A percentile compares a stretch with the other conserved stretches of the same genome.
phyloP scores from a whole-genome alignment of 495 filamentous ascomycete genomes.

The Hypoxylon cercidicola region DNA sequence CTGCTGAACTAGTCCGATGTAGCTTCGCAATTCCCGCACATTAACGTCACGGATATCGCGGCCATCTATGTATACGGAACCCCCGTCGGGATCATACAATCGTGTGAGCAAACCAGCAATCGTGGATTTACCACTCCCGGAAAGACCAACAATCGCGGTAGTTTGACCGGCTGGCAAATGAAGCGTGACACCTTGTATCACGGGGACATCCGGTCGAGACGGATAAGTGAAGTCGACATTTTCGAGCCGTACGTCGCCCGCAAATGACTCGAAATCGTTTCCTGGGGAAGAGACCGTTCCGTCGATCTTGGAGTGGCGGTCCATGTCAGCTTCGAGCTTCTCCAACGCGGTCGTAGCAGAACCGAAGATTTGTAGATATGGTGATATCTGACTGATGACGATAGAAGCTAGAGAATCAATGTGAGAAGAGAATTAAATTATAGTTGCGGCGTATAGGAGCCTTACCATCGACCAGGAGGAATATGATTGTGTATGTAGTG shows the following conservation, averaged over 20 bases:
- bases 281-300: slow-evolving; percentile 50
- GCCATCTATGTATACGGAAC: slow-evolving; percentile 61
- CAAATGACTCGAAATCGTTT: slow-evolving; percentile 49
- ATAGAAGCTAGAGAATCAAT: slow-evolving; percentile 59
- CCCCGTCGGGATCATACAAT: slow-evolving; percentile 61
- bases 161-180: slow-evolving; percentile 64
- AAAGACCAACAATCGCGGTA: slow-evolving; percentile 75
- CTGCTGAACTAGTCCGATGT: slow-evolving; percentile 73
- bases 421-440: slow-evolving; percentile 16
- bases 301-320: slow-evolving; percentile 63
- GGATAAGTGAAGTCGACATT: slow-evolving; percentile 71
- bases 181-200: slow-evolving; percentile 62
- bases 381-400: slow-evolving; percentile 70
- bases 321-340: slow-evolving; percentile 60
- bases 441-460: slow-evolving; percentile 2
- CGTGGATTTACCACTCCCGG: slow-evolving; percentile 79
- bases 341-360: slow-evolving; percentile 62
- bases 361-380: slow-evolving; percentile 68
- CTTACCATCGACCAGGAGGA: slow-evolving; percentile 71
- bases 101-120: slow-evolving; percentile 66
- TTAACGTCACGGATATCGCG: slow-evolving; percentile 66
- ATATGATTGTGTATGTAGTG: slow-evolving; percentile 72
- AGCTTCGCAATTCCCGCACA: slow-evolving; percentile 63
- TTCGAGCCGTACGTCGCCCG: slow-evolving; percentile 60
- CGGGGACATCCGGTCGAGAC: slow-evolving; percentile 65